These are phyloP conservation scores for Corniculantispora saksenae DNA, from an alignment of 2,329 filamentous ascomycete species.

Conservation along the genomic window DNA sequence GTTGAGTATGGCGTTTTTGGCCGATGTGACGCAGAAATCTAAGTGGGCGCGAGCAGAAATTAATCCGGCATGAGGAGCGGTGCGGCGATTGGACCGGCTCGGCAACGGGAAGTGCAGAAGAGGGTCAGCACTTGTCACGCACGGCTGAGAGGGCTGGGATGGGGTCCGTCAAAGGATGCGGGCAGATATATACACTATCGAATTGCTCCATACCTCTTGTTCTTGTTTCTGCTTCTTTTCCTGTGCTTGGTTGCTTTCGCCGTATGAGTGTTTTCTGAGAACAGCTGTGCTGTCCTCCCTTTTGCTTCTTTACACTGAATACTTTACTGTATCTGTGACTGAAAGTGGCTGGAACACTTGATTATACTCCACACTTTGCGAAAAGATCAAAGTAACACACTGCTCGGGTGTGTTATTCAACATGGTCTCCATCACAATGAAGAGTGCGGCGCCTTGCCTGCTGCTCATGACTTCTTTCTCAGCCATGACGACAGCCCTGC, in stretches of 20 bases:
- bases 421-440: neutral
- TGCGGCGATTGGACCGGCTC: neutral
- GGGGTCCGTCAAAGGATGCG: neutral
- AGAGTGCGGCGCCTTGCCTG: neutral
- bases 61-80: neutral
- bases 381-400: neutral
- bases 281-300: slow-evolving; percentile 4
- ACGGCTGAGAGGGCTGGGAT: neutral
- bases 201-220: neutral
- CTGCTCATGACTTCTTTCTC: slow-evolving; percentile 13
- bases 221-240: neutral
- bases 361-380: neutral
- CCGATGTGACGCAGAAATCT: neutral
- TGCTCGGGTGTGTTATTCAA: neutral
- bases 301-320: neutral
- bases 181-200: slow-evolving; percentile 9
- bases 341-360: slow-evolving; percentile 18
- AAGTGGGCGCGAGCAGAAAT: slow-evolving; percentile 17
- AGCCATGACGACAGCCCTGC: slow-evolving; percentile 39
- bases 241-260: neutral
- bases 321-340: neutral
- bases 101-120: neutral
- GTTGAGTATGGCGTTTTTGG: neutral
- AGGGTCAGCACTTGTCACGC: slow-evolving; percentile 8
- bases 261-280: neutral